Conservation (phyloP, 2,329 filamentous ascomycete species). For the Clathrospora elynae region DNA sequence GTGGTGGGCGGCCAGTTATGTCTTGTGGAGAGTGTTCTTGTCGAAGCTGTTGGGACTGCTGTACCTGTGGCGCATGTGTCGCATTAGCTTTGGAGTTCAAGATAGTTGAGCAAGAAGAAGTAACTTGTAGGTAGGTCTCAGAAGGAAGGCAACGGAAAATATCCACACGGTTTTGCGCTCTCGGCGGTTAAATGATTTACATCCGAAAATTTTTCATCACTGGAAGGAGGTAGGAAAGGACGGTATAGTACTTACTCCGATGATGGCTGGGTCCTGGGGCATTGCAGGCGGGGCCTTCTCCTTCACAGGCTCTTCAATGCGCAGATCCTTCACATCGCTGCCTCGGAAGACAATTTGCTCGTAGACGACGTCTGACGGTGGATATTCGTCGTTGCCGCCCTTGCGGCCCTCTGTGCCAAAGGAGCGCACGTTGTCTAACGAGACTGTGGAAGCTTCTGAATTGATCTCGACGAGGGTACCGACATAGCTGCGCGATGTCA, state of each 20-base stretch:
- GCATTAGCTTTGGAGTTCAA: slow-evolving; percentile 29
- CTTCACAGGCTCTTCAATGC: slow-evolving; percentile 82
- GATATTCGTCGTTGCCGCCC: slow-evolving; percentile 79
- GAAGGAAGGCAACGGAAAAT: slow-evolving; percentile 99
- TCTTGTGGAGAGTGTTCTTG: slow-evolving; percentile 29
- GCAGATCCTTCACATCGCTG: slow-evolving; percentile 97
- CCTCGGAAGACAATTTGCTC: slow-evolving; percentile 99
- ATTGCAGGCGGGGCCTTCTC: slow-evolving; percentile 74
- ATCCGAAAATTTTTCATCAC: slow-evolving; percentile 98
- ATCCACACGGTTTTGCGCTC: slow-evolving; percentile 96
- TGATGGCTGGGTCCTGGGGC: slow-evolving; percentile 93
- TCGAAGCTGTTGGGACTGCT: slow-evolving; percentile 35
- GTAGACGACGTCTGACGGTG: slow-evolving; percentile 85
- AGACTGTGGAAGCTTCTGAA: slow-evolving; percentile 94
- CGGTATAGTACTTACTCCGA: slow-evolving; percentile 78
- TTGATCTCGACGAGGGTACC: slow-evolving; percentile 98
- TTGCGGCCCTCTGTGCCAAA: slow-evolving; percentile 92
- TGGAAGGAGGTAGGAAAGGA: slow-evolving; percentile 40
- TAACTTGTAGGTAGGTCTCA: slow-evolving; percentile 61
- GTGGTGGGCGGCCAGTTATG: slow-evolving; percentile 38
- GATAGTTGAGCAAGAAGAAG: slow-evolving; percentile 17
- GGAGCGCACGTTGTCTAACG: slow-evolving; percentile 92
- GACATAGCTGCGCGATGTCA: slow-evolving; percentile 71
- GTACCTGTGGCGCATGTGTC: slow-evolving; percentile 36
- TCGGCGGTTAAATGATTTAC: slow-evolving; percentile 86